Evolutionary conservation across 2,329 filamentous ascomycete species (phyloP).

Genomic region (Paraphoma chrysanthemicola): DNA sequence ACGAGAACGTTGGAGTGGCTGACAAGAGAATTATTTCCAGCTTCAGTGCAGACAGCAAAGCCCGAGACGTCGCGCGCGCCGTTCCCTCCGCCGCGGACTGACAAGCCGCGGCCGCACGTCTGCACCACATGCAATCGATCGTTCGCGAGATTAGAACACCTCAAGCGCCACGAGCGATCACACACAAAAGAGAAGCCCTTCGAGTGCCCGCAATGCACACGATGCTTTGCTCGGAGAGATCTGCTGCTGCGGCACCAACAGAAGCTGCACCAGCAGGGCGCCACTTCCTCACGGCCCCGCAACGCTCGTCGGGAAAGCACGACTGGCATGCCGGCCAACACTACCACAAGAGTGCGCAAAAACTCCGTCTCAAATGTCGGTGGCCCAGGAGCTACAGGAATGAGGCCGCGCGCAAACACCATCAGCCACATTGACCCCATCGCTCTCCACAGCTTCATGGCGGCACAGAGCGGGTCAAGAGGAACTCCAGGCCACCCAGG

Average conservation of each 20-base stretch:
- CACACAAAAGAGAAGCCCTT: conserved; percentile 99
- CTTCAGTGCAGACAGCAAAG: conserved; percentile 42
- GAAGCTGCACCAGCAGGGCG: conserved; percentile 94
- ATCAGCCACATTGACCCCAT: conserved; percentile 89
- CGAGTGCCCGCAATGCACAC: conserved; percentile 90
- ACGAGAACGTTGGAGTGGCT: conserved; percentile 15
- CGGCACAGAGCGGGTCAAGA: conserved; percentile 61
- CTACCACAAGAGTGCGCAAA: conserved; percentile 81
- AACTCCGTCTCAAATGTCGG: conserved; percentile 75
- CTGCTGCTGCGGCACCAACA: conserved; percentile 94
- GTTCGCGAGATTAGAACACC: conserved; percentile 92
- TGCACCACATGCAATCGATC: conserved; percentile 90
- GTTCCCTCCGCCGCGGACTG: conserved; percentile 88
- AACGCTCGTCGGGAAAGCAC: conserved; percentile 86
- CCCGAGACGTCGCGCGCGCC: conserved; percentile 40
- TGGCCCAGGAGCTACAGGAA: conserved; percentile 60
- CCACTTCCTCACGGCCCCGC: conserved; percentile 83
- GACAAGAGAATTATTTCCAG: conserved; percentile 26
- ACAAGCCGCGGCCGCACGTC: conserved; percentile 94
- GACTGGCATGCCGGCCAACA: conserved; percentile 72
- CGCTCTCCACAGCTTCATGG: conserved; percentile 73
- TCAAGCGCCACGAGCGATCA: conserved; percentile 97
- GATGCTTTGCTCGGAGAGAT: conserved; percentile 94
- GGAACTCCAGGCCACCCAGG: conserved; percentile 58
- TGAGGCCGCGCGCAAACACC: conserved; percentile 92